These are phyloP conservation scores for Colletotrichum sp. DNA, from an alignment of 2,329 filamentous ascomycete genomes.

Conservation along the genomic window DNA sequence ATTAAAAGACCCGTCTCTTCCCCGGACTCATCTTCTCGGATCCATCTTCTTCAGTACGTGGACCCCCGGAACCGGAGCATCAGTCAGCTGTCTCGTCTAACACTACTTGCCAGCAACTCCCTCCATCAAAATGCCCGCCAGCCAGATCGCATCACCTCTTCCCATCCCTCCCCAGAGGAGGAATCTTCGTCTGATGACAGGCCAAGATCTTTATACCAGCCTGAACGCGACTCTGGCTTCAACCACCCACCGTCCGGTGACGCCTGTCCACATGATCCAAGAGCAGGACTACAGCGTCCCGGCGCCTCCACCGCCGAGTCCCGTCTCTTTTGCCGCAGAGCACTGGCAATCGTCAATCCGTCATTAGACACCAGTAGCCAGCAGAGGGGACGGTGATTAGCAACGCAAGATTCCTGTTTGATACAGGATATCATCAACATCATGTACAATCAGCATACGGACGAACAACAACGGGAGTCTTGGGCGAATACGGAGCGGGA, in stretches of 20 bases:
- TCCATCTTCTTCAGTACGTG: not conserved
- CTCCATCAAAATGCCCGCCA: constrained; percentile 43
- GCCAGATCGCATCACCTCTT: constrained; percentile 49
- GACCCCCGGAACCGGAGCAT: not conserved
- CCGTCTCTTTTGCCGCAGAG: constrained; percentile 64
- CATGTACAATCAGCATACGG: constrained; percentile 16
- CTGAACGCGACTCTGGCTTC: constrained; percentile 56
- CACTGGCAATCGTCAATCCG: constrained; percentile 52
- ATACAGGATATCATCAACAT: not conserved
- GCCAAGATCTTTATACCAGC: constrained; percentile 58
- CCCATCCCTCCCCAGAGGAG: constrained; percentile 53
- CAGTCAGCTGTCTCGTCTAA: not conserved
- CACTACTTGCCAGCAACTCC: not conserved
- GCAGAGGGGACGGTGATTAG: not conserved
- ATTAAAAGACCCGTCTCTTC: not conserved
- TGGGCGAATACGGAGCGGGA: constrained; percentile 8
- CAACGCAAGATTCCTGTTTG: not conserved
- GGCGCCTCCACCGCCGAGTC: constrained; percentile 68
- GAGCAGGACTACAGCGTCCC: constrained; percentile 68
- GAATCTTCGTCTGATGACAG: constrained; percentile 47
- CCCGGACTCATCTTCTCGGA: not conserved
- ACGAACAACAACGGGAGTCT: not conserved
- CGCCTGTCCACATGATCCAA: constrained; percentile 55
- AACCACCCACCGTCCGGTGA: constrained; percentile 46
- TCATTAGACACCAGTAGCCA: constrained; percentile 23